Percentiles rank a stretch among this genome's conserved stretches.
Conservation (phyloP, 495 filamentous ascomycete genomes). For the Clohesyomyces aquaticus region DNA sequence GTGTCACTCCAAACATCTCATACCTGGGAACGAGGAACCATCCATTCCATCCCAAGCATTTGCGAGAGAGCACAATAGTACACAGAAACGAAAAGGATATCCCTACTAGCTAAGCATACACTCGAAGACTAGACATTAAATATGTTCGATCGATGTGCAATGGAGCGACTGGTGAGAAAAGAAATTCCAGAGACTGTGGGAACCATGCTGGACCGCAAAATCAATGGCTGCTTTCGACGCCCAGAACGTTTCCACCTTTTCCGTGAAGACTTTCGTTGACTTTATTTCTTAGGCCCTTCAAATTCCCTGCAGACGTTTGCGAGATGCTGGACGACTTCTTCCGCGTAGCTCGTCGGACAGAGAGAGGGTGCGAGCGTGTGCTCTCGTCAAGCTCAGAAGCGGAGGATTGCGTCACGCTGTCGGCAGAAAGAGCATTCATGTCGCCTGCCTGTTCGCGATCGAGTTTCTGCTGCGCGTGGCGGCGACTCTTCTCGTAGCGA, state of each 20-base stretch:
- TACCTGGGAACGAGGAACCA: background rate
- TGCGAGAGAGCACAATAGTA: conserved; percentile 5
- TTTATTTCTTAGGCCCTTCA: conserved; percentile 49
- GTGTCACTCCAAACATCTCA: background rate
- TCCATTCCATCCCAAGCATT: background rate
- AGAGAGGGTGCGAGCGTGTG: conserved; percentile 8
- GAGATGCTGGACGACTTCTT: conserved; percentile 43
- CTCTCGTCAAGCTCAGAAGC: conserved; percentile 20
- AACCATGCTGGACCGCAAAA: no score
- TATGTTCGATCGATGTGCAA: conserved; percentile 3
- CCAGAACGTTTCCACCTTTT: conserved; percentile 40
- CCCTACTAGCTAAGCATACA: conserved; percentile 14
- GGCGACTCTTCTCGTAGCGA: conserved; percentile 51
- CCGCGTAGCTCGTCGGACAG: conserved; percentile 38
- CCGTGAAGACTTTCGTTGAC: conserved; percentile 50
- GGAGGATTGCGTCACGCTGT: conserved; percentile 1
- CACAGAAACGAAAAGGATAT: conserved; percentile 17
- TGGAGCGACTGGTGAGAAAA: background rate
- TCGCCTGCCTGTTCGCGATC: conserved; percentile 28
- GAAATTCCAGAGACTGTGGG: no score
- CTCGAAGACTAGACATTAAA: conserved; percentile 29
- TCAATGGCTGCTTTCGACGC: conserved; percentile 36
- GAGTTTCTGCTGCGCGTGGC: conserved; percentile 45
- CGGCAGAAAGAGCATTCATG: conserved; percentile 1
- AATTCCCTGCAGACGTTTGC: conserved; percentile 41